phyloP scores from a whole-genome alignment of 495 filamentous ascomycete species.

The Aspergillus affinis region DNA sequence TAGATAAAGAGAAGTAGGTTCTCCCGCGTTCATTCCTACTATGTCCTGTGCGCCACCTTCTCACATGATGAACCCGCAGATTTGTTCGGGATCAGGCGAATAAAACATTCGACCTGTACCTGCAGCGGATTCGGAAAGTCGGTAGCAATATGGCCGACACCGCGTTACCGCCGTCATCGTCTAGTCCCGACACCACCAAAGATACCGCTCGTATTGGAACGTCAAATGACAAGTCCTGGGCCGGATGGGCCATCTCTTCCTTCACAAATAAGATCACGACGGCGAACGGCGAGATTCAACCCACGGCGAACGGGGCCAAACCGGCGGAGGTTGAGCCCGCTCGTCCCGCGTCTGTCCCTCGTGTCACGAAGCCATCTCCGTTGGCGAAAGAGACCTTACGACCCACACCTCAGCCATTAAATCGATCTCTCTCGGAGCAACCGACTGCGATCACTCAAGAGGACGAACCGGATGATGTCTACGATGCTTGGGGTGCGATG shows the following conservation, averaged over 20 bases:
- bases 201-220: slow-evolving; percentile 69
- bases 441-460: slow-evolving; percentile 45
- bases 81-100: slow-evolving; percentile 86
- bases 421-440: slow-evolving; percentile 39
- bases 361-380: slow-evolving; percentile 46
- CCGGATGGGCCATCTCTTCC: slow-evolving; percentile 98
- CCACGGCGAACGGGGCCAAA: slow-evolving; percentile 37
- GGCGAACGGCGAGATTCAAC: slow-evolving; percentile 80
- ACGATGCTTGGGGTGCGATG: slow-evolving; percentile 72
- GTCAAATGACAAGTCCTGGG: slow-evolving; percentile 74
- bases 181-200: slow-evolving; percentile 37
- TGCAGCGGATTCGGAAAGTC: slow-evolving; percentile 79
- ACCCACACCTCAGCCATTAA: slow-evolving; percentile 40
- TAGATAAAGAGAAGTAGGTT: slow-evolving; percentile 82
- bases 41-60: background rate
- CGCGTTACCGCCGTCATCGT: slow-evolving; percentile 55
- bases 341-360: slow-evolving; percentile 50
- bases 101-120: slow-evolving; percentile 87
- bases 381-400: slow-evolving; percentile 39
- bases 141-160: slow-evolving; percentile 78
- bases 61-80: slow-evolving; percentile 26
- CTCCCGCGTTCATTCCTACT: background rate
- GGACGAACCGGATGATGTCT: slow-evolving; percentile 53
- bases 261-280: slow-evolving; percentile 91
- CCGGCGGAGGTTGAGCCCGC: slow-evolving; percentile 29